Evolutionary conservation across 2,329 filamentous ascomycete genomes (phyloP).

Genomic region (Ceratocystis cubensis): DNA sequence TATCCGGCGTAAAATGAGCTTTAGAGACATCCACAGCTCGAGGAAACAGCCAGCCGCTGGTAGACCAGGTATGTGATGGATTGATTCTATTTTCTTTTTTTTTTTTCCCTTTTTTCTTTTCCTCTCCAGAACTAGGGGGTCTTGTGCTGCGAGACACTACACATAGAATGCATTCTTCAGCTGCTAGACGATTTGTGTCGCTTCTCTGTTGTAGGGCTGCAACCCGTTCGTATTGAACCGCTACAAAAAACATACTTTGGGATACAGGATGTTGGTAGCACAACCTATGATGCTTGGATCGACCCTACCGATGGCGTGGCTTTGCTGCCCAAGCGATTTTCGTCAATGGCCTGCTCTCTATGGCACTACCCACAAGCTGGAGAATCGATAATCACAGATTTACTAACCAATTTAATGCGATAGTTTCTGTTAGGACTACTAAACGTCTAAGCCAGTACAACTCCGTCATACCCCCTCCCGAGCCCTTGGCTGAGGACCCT

Average conservation of each 20-base stretch:
- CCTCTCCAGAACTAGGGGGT: neutral
- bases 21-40: slow-evolving; percentile 87
- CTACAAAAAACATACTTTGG: neutral
- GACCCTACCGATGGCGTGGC: too few relatives aligned
- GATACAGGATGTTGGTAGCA: neutral
- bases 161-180: neutral
- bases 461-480: slow-evolving; percentile 86
- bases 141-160: neutral
- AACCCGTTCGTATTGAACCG: neutral
- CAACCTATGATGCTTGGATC: too few relatives aligned
- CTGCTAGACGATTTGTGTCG: neutral
- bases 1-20: slow-evolving; percentile 82
- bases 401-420: slow-evolving; percentile 19
- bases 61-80: slow-evolving; percentile 48
- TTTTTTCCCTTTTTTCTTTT: neutral
- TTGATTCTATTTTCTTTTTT: neutral
- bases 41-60: slow-evolving; percentile 70
- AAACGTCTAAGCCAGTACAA: slow-evolving; percentile 94
- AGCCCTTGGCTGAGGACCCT: slow-evolving; percentile 77
- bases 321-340: too few relatives aligned
- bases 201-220: neutral
- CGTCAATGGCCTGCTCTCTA: neutral
- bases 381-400: slow-evolving; percentile 15
- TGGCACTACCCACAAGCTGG: neutral
- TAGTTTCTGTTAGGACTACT: slow-evolving; percentile 59